Evolutionary conservation across 768 basidiomycete species (phyloP).

Genomic region (Dentipellis fragilis): DNA sequence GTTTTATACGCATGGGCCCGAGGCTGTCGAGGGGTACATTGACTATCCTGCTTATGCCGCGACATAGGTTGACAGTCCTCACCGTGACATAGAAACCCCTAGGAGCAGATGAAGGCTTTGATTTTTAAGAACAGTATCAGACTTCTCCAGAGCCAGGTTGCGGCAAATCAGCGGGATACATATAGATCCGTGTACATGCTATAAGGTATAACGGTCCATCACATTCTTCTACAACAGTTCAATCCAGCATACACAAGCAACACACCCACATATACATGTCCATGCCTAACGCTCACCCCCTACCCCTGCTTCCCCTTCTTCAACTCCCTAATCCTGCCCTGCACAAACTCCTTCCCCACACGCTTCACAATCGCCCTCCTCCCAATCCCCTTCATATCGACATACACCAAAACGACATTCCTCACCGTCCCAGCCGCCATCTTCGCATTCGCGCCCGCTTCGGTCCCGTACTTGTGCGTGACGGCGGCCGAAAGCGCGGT

Average conservation of each 20-base stretch:
- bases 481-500: constrained; percentile 12
- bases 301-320: background rate
- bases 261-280: background rate
- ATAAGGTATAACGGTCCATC: background rate
- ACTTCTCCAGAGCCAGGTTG: background rate
- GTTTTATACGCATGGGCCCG: too few species aligned
- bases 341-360: constrained; percentile 4
- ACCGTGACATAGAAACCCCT: too few species aligned
- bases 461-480: constrained; percentile 8
- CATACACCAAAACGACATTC: constrained; percentile 13
- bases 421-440: constrained; percentile 7
- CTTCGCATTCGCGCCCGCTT: constrained; percentile 8
- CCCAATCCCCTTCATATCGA: constrained; percentile 9
- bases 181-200: background rate
- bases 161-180: background rate
- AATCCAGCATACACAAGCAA: background rate
- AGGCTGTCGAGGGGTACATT: too few species aligned
- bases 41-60: too few species aligned
- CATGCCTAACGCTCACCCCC: background rate
- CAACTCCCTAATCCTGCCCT: background rate
- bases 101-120: too few species aligned
- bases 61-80: too few species aligned
- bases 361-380: constrained; percentile 8
- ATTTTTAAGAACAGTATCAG: background rate
- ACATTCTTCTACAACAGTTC: background rate